A percentile compares a stretch with the other conserved stretches of the same genome.
These are phyloP conservation scores for Circinella minor DNA, from an alignment of 371 early-diverging fungal genomes.

Conservation along the genomic window DNA sequence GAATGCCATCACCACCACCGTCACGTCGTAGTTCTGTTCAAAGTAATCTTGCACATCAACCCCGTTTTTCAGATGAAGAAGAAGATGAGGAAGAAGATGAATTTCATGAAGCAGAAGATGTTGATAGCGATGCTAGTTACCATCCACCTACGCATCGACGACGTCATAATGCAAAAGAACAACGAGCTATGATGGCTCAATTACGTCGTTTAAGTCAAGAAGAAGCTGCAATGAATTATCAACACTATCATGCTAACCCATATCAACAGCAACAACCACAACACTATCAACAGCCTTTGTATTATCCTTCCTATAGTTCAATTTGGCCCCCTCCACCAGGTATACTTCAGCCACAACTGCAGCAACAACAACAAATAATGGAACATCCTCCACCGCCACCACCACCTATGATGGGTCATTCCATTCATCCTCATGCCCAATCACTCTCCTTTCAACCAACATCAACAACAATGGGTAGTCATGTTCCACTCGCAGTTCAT, in stretches of 20 bases:
- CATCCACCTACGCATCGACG: slow-evolving; percentile 15
- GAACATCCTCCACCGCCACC: neutral
- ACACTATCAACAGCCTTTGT: neutral
- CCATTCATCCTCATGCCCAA: neutral
- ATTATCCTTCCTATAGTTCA: neutral
- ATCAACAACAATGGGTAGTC: neutral
- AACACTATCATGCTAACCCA: slow-evolving; percentile 3
- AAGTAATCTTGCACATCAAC: slow-evolving; percentile 5
- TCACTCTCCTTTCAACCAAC: neutral
- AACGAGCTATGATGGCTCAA: slow-evolving; percentile 87
- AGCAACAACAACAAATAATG: neutral
- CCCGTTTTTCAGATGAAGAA: slow-evolving; percentile 16
- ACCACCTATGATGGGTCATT: neutral
- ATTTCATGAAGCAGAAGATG: slow-evolving; percentile 11
- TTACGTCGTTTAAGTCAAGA: slow-evolving; percentile 89
- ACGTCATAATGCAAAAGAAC: slow-evolving; percentile 31
- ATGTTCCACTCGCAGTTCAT: neutral
- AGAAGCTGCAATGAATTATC: slow-evolving; percentile 47
- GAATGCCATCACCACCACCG: slow-evolving; percentile 24
- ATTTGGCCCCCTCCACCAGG: neutral
- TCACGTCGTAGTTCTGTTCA: slow-evolving; percentile 25
- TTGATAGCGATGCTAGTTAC: slow-evolving; percentile 28
- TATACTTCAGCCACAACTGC: neutral
- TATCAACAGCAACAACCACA: neutral
- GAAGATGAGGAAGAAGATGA: slow-evolving; percentile 25